Conservation (phyloP, 1,284 basidiomycete species). For the Ganoderma meredithae region DNA sequence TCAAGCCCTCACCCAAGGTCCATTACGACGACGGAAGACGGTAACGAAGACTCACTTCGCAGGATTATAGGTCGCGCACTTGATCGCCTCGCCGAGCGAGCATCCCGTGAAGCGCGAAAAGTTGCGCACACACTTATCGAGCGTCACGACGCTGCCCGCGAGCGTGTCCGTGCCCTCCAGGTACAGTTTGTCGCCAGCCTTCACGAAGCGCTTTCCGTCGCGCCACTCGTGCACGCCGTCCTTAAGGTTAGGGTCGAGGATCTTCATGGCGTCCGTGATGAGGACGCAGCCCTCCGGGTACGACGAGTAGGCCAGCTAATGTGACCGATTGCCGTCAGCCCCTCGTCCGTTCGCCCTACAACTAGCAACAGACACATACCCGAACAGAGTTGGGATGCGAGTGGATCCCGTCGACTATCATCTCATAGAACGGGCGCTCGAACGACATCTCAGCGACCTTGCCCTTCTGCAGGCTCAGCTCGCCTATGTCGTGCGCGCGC, state of each 20-base stretch:
- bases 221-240: conserved; percentile 92
- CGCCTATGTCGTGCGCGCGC: conserved; percentile 32
- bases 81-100: conserved; percentile 83
- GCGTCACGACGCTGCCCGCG: conserved; percentile 84
- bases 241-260: conserved; percentile 83
- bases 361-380: conserved; percentile 48
- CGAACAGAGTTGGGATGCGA: conserved; percentile 90
- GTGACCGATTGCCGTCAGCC: neutral
- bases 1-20: neutral
- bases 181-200: conserved; percentile 83
- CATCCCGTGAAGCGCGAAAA: conserved; percentile 85
- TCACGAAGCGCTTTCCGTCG: conserved; percentile 78
- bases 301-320: conserved; percentile 82
- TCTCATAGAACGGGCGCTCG: conserved; percentile 82
- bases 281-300: conserved; percentile 87
- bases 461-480: conserved; percentile 45
- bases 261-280: conserved; percentile 90
- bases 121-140: conserved; percentile 87
- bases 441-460: conserved; percentile 50
- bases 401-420: conserved; percentile 93
- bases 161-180: conserved; percentile 88
- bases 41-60: conserved; percentile 51
- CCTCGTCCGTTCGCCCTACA: neutral
- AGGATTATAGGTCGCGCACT: conserved; percentile 85
- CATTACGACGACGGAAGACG: neutral